Evolutionary conservation across 23 red algal genomes (phyloP).

Genomic region (Cyanidioschyzon merolae): DNA sequence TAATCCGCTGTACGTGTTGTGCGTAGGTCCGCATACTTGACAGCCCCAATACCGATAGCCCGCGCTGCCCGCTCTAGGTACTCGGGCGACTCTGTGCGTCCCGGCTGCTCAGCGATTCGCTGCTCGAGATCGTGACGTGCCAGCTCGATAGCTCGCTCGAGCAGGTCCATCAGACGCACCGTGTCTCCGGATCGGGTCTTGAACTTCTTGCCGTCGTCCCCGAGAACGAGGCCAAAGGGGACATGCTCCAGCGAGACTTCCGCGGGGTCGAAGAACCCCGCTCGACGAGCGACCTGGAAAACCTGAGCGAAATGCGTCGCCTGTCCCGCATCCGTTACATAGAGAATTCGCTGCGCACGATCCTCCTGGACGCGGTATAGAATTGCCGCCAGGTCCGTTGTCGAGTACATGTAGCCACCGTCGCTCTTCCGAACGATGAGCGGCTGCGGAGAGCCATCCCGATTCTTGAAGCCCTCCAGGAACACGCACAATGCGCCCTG

Average conservation of each 20-base stretch:
- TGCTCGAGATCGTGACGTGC: slow-evolving; percentile 42
- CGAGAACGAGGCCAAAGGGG: slow-evolving; percentile 89
- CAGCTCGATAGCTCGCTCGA: slow-evolving; percentile 71
- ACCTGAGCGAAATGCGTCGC: slow-evolving; percentile 93
- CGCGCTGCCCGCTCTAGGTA: slow-evolving; percentile 21
- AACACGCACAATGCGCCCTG: slow-evolving; percentile 83
- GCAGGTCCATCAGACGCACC: slow-evolving; percentile 75
- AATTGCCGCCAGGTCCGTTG: slow-evolving; percentile 93
- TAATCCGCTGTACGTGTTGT: slow-evolving; percentile 79
- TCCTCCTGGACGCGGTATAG: slow-evolving; percentile 67
- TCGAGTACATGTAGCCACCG: slow-evolving; percentile 91
- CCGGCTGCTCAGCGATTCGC: slow-evolving; percentile 46
- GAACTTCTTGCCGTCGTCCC: slow-evolving; percentile 99
- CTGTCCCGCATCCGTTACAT: slow-evolving; percentile 96
- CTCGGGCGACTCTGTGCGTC: slow-evolving; percentile 22
- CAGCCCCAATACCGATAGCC: slow-evolving; percentile 54
- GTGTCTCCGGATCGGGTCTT: slow-evolving; percentile 87
- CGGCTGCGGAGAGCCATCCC: slow-evolving; percentile 64
- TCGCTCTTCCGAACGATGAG: slow-evolving; percentile 89
- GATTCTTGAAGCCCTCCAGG: slow-evolving; percentile 65
- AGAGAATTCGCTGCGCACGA: slow-evolving; percentile 73
- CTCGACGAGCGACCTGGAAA: slow-evolving; percentile 73
- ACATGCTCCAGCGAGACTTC: slow-evolving; percentile 82
- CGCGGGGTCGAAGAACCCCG: slow-evolving; percentile 34
- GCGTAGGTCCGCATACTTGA: slow-evolving; percentile 94